These are phyloP conservation scores for Aspergillus brunneoviolaceus DNA, from an alignment of 2,329 filamentous ascomycete genomes.

Conservation along the genomic window DNA sequence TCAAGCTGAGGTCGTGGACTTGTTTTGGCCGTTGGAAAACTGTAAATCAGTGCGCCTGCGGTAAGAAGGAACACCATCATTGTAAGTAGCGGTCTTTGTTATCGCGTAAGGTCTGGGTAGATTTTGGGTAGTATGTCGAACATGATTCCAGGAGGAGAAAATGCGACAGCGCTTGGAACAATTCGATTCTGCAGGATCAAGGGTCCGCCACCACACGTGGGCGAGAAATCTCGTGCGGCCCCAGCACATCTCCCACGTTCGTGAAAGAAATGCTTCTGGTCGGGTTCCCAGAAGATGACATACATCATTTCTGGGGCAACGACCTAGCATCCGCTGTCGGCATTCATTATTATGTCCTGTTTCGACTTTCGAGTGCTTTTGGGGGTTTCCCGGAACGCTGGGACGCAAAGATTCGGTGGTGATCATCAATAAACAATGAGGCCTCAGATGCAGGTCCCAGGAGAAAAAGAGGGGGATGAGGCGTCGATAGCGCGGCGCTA, in stretches of 20 bases:
- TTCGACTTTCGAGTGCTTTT: background rate
- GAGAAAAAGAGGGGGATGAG: background rate
- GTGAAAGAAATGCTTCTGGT: background rate
- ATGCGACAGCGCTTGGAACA: background rate
- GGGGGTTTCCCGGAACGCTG: background rate
- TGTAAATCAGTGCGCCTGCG: background rate
- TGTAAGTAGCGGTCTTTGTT: background rate
- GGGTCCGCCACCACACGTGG: background rate
- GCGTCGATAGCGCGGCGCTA: conserved; percentile 5
- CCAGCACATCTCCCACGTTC: background rate
- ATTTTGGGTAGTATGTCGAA: background rate
- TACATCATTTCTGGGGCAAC: conserved; percentile 1
- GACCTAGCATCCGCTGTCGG: background rate
- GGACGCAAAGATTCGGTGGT: background rate
- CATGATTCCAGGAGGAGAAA: too few species aligned
- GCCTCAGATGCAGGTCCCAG: conserved; percentile 6
- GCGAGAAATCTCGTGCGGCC: background rate
- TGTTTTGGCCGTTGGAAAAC: background rate
- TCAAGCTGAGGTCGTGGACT: background rate
- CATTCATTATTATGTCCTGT: background rate
- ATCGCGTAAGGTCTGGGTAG: background rate
- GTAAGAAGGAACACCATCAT: background rate
- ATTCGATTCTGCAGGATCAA: background rate
- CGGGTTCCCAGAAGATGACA: background rate
- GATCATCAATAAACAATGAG: conserved; percentile 6